These are phyloP conservation scores for Candida boleticola DNA, from an alignment of 805 yeast genomes.

Conservation along the genomic window DNA sequence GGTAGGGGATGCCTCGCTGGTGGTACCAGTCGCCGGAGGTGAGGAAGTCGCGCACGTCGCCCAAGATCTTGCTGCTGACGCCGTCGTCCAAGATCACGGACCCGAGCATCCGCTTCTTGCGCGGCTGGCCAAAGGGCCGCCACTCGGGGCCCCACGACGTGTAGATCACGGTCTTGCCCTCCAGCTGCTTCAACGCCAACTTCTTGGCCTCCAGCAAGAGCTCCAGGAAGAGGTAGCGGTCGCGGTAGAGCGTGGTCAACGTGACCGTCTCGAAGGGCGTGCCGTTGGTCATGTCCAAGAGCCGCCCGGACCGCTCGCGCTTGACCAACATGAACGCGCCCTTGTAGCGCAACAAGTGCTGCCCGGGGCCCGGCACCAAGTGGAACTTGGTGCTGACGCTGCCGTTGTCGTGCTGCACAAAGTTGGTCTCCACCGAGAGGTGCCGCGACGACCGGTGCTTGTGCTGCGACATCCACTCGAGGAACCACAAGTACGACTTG, in stretches of 20 bases:
- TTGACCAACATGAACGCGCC: constrained; percentile 87
- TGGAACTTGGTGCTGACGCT: constrained; percentile 83
- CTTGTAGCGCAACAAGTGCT: constrained; percentile 78
- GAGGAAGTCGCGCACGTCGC: constrained; percentile 80
- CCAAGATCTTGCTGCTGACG: constrained; percentile 60
- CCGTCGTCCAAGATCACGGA: constrained; percentile 84
- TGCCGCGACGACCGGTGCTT: constrained; percentile 78
- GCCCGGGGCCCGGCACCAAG: constrained; percentile 96
- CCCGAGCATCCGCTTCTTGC: constrained; percentile 78
- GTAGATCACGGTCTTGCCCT: constrained; percentile 90
- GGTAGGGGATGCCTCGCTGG: constrained; percentile 94
- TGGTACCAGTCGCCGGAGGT: constrained; percentile 86
- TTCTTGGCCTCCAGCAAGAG: constrained; percentile 80
- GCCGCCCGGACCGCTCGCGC: constrained; percentile 85
- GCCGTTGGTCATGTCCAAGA: constrained; percentile 86
- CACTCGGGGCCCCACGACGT: constrained; percentile 98
- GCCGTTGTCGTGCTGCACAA: constrained; percentile 88
- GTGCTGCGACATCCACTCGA: constrained; percentile 91
- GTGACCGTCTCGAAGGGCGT: constrained; percentile 97
- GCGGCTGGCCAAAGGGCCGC: constrained; percentile 96
- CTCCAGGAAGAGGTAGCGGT: constrained; percentile 65
- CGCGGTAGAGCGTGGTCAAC: constrained; percentile 83
- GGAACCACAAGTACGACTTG: constrained; percentile 90
- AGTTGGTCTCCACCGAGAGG: constrained; percentile 84
- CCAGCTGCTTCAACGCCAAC: constrained; percentile 76